These are phyloP conservation scores for Euphorbia schlechtendalii DNA, from an alignment of 441 rosid genomes.

Conservation along the genomic window DNA sequence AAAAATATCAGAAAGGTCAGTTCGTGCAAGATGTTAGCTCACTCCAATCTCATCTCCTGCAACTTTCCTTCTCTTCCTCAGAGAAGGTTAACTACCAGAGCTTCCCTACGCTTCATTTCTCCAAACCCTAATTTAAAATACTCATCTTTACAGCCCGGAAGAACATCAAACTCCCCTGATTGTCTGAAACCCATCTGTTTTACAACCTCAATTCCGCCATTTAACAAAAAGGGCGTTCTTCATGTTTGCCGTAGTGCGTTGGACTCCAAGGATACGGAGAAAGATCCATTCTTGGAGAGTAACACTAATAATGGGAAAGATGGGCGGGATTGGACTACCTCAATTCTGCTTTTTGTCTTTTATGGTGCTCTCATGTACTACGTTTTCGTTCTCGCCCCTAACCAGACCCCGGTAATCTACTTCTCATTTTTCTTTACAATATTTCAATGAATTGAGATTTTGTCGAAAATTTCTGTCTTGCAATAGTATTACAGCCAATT, in stretches of 20 bases:
- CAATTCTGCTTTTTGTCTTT: constrained; percentile 54
- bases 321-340: constrained; percentile 67
- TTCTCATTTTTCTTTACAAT: background rate
- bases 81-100: too few species aligned
- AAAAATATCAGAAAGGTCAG: too few species aligned
- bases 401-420: constrained; percentile 62
- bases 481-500: constrained; percentile 5
- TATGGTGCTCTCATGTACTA: constrained; percentile 79
- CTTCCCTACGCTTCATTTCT: too few species aligned
- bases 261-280: constrained; percentile 42
- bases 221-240: constrained; percentile 21
- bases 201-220: constrained; percentile 11
- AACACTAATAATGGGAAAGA: constrained; percentile 19
- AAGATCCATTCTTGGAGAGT: constrained; percentile 24
- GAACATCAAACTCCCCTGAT: too few species aligned
- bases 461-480: background rate
- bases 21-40: too few species aligned
- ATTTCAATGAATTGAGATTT: background rate
- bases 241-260: constrained; percentile 37
- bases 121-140: too few species aligned
- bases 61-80: too few species aligned
- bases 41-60: too few species aligned
- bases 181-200: too few species aligned
- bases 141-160: too few species aligned
- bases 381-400: constrained; percentile 60